Evolutionary conservation across 2,329 filamentous ascomycete genomes (phyloP).

Genomic region (Lachnellula suecica): DNA sequence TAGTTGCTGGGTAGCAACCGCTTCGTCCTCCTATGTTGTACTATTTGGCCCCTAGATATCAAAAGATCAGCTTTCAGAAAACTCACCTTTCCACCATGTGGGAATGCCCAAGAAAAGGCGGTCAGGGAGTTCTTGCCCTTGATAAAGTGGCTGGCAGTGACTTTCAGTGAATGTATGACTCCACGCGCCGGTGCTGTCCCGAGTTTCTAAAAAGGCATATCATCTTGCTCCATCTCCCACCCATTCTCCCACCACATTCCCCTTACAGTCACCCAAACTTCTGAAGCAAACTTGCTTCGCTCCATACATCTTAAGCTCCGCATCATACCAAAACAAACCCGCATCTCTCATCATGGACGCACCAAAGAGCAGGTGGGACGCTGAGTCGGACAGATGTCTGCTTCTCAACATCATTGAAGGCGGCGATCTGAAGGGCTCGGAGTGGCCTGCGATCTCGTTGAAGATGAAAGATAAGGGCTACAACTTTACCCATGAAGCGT

Average conservation of each 20-base stretch:
- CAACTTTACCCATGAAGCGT: constrained; percentile 29
- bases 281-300: neutral
- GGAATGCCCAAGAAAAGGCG: neutral
- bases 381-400: constrained; percentile 28
- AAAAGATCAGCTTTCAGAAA: neutral
- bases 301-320: neutral
- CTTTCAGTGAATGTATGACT: neutral
- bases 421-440: constrained; percentile 21
- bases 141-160: neutral
- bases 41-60: neutral
- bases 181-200: no score
- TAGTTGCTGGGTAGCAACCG: constrained; percentile 9
- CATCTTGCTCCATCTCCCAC: constrained; percentile 5
- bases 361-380: constrained; percentile 22
- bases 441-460: constrained; percentile 24
- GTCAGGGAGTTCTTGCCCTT: neutral
- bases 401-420: constrained; percentile 30
- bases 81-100: neutral
- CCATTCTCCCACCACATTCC: neutral
- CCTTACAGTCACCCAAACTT: neutral
- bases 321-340: neutral
- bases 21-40: neutral
- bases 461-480: constrained; percentile 24
- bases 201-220: neutral
- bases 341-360: constrained; percentile 14